Base-by-base conservation (phyloP, 2,329 filamentous ascomycete species). In the Pseudogymnoascus sp. region DNA sequence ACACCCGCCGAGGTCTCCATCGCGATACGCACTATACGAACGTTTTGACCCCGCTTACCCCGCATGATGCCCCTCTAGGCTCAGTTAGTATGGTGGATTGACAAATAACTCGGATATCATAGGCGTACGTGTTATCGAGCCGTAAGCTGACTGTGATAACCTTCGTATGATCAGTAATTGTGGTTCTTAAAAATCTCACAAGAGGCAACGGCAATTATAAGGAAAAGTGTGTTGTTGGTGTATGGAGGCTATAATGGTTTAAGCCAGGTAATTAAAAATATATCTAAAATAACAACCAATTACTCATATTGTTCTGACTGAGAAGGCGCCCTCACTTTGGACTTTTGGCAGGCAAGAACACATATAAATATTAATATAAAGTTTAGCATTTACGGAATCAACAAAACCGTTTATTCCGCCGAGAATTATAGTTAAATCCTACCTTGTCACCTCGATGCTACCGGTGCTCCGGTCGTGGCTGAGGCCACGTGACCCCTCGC, bases 71-170 rank as follows among this genome's bases (percentile, higher is more conserved):
- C 43, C 43, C 43, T 54, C 43, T 54, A 18, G 43, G 28, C 43
- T 6, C 6, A 32, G 16, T 16, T 32, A 54, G 28, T 54, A 32
- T 6, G 47, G 9, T 54, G 14, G n/a, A 32, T 54, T 54, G 47
- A 54, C 47, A 54, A 54, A 54, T 54, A 32, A 32, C 47, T 54
- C 47, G 47, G 47, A 54, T 54, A 54, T 54, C 47, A 54, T 32
- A 54, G 28, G 28, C 25, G 28, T 32, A 32, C 22, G 28, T 54
- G 28, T 12, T 32, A 54, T 54, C 47, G 16, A 54, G 28, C 9
- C 6, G 6, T 32, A 20, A 32, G 47, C 28, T 54, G 47, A 54
- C n/a, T 6, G 28, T 54, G n/a, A 54, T 18, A n/a, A n/a, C n/a
- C n/a, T n/a, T n/a, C n/a, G n/a, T n/a, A 54, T n/a, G 16, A 14